Conservation (phyloP, 108 stramenopile genomes). For the Cylindrotheca fusiformis region DNA sequence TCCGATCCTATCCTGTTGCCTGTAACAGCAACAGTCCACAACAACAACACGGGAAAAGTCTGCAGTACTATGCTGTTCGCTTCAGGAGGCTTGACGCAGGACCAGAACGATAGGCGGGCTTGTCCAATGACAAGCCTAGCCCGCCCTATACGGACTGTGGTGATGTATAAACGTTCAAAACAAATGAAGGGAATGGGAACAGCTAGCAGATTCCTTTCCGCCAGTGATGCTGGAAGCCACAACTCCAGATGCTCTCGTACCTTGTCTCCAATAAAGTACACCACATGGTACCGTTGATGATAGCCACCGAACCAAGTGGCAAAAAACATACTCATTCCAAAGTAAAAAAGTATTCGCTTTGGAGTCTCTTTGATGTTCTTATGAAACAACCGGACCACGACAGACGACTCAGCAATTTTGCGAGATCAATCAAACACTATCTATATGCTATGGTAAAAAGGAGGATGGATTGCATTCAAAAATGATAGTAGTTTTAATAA, state of each 20-base stretch:
- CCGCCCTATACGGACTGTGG: background rate
- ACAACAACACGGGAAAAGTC: too few relatives aligned
- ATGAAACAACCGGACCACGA: background rate
- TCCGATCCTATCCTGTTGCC: background rate
- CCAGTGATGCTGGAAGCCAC: background rate
- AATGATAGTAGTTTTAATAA: too few relatives aligned
- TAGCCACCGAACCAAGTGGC: too few relatives aligned
- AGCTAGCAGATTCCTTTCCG: background rate
- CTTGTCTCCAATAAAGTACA: too few relatives aligned
- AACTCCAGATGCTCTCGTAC: background rate
- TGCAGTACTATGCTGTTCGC: background rate
- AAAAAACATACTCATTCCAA: too few relatives aligned
- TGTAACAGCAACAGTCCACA: background rate
- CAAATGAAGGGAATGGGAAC: too few relatives aligned
- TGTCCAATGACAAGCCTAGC: background rate
- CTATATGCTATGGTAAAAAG: background rate
- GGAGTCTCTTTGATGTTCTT: too few relatives aligned
- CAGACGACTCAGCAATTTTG: background rate
- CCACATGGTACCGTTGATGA: too few relatives aligned
- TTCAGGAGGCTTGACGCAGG: background rate
- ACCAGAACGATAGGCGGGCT: background rate
- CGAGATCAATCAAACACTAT: background rate
- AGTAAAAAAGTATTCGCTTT: too few relatives aligned
- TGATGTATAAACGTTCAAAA: too few relatives aligned
- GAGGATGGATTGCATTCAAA: background rate